Conservation (phyloP, 139 green algal genomes). For the Chlorokybus atmophyticus region DNA sequence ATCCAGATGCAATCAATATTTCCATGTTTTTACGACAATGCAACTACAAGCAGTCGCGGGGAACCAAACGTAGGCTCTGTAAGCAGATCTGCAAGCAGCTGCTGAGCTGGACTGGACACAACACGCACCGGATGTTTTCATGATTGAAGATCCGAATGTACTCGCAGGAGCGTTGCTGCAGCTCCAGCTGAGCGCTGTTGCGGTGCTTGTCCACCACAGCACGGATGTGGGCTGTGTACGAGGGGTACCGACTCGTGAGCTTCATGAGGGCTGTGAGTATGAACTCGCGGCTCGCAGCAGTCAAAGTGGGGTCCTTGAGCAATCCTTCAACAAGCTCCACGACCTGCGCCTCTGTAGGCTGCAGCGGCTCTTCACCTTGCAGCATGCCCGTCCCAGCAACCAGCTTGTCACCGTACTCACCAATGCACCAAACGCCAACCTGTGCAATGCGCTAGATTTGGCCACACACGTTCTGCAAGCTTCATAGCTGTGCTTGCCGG, state of each 20-base stretch:
- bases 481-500: too few species aligned
- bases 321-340: constrained; percentile 41
- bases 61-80: too few species aligned
- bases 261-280: constrained; percentile 72
- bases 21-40: too few species aligned
- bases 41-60: too few species aligned
- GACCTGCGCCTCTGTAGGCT: constrained; percentile 40
- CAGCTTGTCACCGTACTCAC: constrained; percentile 86
- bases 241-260: constrained; percentile 44
- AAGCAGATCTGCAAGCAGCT: background rate
- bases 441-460: too few species aligned
- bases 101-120: background rate
- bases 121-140: constrained; percentile 31
- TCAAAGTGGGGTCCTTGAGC: constrained; percentile 15
- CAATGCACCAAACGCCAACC: constrained; percentile 64
- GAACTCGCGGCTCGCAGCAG: constrained; percentile 36
- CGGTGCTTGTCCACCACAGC: constrained; percentile 40
- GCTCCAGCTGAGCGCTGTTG: constrained; percentile 50
- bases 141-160: constrained; percentile 55
- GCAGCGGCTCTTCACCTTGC: constrained; percentile 45
- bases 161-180: constrained; percentile 59
- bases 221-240: constrained; percentile 26
- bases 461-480: too few species aligned
- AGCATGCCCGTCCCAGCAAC: constrained; percentile 39
- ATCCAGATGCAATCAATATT: too few species aligned